A percentile compares a stretch with the other conserved stretches of the same genome.
Evolutionary conservation across 1,139 yeast species (phyloP).

Genomic region (Yamadazyma taylorii): DNA sequence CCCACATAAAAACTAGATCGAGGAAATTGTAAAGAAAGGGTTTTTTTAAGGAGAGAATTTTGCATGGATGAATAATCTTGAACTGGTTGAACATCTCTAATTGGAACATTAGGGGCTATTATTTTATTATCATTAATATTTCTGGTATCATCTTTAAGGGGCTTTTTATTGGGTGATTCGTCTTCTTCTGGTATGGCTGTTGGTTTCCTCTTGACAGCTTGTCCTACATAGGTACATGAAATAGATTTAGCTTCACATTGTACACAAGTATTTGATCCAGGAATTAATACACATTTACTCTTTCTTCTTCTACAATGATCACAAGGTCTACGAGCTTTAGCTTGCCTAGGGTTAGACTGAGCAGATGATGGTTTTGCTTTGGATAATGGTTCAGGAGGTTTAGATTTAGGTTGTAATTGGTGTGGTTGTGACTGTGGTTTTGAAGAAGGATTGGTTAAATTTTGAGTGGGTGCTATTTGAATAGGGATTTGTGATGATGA

Average conservation of each 20-base stretch:
- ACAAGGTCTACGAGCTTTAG: slow-evolving; percentile 52
- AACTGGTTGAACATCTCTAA: slow-evolving; percentile 54
- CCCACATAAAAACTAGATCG: slow-evolving; percentile 77
- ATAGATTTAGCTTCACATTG: slow-evolving; percentile 69
- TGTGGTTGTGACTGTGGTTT: slow-evolving; percentile 4
- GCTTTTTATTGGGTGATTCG: slow-evolving; percentile 4
- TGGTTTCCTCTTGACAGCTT: slow-evolving; percentile 33
- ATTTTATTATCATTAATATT: slow-evolving; percentile 14
- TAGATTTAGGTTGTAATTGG: slow-evolving; percentile 5
- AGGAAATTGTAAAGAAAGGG: slow-evolving; percentile 61
- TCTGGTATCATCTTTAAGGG: slow-evolving; percentile 4
- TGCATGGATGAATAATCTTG: slow-evolving; percentile 56
- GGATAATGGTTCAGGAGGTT: slow-evolving; percentile 3
- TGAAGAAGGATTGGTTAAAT: not conserved
- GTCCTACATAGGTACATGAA: slow-evolving; percentile 55
- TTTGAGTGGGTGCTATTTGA: not conserved
- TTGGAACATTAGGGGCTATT: slow-evolving; percentile 52
- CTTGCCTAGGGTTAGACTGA: slow-evolving; percentile 8
- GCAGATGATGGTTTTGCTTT: slow-evolving; percentile 10
- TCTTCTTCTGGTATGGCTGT: slow-evolving; percentile 20
- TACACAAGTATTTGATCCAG: slow-evolving; percentile 58
- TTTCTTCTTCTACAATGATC: slow-evolving; percentile 69
- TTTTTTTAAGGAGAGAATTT: slow-evolving; percentile 45
- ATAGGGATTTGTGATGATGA: slow-evolving; percentile 2
- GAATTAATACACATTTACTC: slow-evolving; percentile 62